These are phyloP conservation scores for Periconia sp. DNA, from an alignment of 2,329 filamentous ascomycete genomes.

Conservation along the genomic window DNA sequence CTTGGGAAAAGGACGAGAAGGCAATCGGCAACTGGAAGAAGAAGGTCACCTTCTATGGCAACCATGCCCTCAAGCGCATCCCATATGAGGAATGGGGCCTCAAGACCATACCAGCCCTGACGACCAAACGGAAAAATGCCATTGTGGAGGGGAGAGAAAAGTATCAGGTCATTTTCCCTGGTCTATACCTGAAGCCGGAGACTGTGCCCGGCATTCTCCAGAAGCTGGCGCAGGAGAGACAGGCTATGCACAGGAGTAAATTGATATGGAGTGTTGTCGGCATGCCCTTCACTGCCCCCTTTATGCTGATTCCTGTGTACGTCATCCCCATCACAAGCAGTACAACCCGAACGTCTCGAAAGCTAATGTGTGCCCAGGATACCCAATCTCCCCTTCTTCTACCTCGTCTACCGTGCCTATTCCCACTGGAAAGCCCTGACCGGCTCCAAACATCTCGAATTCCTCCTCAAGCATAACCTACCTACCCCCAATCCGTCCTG, in stretches of 20 bases:
- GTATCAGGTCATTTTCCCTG: constrained; percentile 79
- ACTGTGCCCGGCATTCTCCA: constrained; percentile 70
- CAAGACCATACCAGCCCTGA: constrained; percentile 89
- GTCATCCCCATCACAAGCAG: constrained; percentile 42
- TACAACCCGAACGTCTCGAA: no score
- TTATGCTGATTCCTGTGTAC: constrained; percentile 86
- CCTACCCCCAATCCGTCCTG: constrained; percentile 70
- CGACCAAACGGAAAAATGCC: constrained; percentile 67
- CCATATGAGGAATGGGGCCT: constrained; percentile 98
- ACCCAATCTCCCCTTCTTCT: constrained; percentile 96
- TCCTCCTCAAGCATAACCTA: constrained; percentile 76
- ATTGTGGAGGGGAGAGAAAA: constrained; percentile 67
- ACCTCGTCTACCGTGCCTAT: constrained; percentile 83
- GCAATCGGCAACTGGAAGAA: constrained; percentile 77
- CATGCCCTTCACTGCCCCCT: constrained; percentile 76
- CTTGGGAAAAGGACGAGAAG: constrained; percentile 82
- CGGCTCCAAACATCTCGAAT: constrained; percentile 84
- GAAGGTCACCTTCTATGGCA: constrained; percentile 83
- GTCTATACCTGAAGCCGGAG: constrained; percentile 68
- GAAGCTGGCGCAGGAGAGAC: constrained; percentile 78
- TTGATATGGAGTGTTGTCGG: constrained; percentile 73
- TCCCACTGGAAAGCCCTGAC: constrained; percentile 66
- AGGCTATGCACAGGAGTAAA: constrained; percentile 75
- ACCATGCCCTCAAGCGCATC: constrained; percentile 82
- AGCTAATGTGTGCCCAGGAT: constrained; percentile 60